Base-by-base conservation (phyloP, 2,329 filamentous ascomycete species). In the Meredithiella fracta region DNA sequence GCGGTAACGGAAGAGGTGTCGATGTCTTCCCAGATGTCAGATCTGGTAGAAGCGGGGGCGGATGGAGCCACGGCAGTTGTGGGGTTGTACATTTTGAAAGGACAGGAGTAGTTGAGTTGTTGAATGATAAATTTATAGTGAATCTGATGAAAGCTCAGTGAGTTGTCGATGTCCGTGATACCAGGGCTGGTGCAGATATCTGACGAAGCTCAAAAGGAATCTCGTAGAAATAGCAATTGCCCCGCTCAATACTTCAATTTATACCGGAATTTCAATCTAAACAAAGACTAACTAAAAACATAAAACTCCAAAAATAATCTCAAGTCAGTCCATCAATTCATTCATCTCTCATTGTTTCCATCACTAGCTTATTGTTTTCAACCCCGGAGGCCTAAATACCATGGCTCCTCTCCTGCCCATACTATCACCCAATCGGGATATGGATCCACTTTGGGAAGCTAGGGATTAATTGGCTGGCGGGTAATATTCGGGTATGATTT, bases 21-120 rank as follows among this genome's bases (percentile, higher is more conserved):
- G 25, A 59, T 59, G 20, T 59, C 58, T 34, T 59, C 58, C 58
- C 58, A 59, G 37, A 54, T n/a, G n/a, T 53, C 37, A 25, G 51
- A 38, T 15, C 50, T 54, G 17, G 38, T 25, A n/a, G n/a, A n/a
- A n/a, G n/a, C n/a, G 31, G 51, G n/a, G 11, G 40, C 17, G 11
- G 42, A 15, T 15, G 38, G 40, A 17, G 17, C 42, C n/a, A n/a
- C n/a, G n/a, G n/a, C n/a, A n/a, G n/a, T n/a, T n/a, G n/a, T n/a
- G n/a, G n/a, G n/a, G n/a, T n/a, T n/a, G n/a, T n/a, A n/a, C n/a
- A n/a, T n/a, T n/a, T n/a, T n/a, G n/a, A n/a, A n/a, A n/a, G n/a
- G n/a, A n/a, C n/a, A n/a, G n/a, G n/a, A n/a, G n/a, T n/a, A n/a
- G n/a, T n/a, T n/a, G n/a, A n/a, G n/a, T n/a, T n/a, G n/a, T n/a